Evolutionary conservation across 2,329 filamentous ascomycete species (phyloP).

Genomic region (Exserohilum rostratum): DNA sequence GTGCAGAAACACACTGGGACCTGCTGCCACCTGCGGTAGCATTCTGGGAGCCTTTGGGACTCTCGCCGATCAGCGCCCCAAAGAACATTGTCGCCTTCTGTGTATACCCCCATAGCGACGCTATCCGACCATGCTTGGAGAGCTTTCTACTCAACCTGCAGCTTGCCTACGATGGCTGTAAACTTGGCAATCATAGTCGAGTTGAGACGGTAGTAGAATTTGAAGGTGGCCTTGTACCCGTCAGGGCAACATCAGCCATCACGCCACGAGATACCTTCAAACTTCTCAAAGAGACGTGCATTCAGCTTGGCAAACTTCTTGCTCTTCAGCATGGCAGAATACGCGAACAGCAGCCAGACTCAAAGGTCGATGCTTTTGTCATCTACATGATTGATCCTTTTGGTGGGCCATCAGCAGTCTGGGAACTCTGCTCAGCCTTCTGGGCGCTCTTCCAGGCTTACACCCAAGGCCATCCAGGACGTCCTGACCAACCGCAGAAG

Average conservation of each 20-base stretch:
- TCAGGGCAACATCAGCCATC: slow-evolving; percentile 21
- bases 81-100: slow-evolving; percentile 76
- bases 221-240: slow-evolving; percentile 42
- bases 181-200: slow-evolving; percentile 68
- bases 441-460: slow-evolving; percentile 73
- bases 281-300: slow-evolving; percentile 42
- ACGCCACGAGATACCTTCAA: slow-evolving; percentile 36
- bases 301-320: slow-evolving; percentile 51
- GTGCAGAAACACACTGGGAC: slow-evolving; percentile 72
- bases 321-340: slow-evolving; percentile 43
- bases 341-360: slow-evolving; percentile 44
- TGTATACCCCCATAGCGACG: slow-evolving; percentile 70
- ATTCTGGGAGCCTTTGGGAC: slow-evolving; percentile 82
- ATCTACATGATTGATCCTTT: slow-evolving; percentile 78
- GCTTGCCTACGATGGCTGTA: slow-evolving; percentile 74
- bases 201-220: slow-evolving; percentile 49
- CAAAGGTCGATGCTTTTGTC: slow-evolving; percentile 66
- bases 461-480: slow-evolving; percentile 56
- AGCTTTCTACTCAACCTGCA: slow-evolving; percentile 72
- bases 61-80: slow-evolving; percentile 71
- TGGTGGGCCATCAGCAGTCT: slow-evolving; percentile 63
- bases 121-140: slow-evolving; percentile 65
- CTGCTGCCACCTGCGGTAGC: slow-evolving; percentile 74
- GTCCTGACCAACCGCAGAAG: slow-evolving; percentile 34
- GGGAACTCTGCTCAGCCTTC: slow-evolving; percentile 75